Evolutionary conservation across 495 filamentous ascomycete genomes (phyloP).

Genomic region (Pyrenopolyporus hunteri): DNA sequence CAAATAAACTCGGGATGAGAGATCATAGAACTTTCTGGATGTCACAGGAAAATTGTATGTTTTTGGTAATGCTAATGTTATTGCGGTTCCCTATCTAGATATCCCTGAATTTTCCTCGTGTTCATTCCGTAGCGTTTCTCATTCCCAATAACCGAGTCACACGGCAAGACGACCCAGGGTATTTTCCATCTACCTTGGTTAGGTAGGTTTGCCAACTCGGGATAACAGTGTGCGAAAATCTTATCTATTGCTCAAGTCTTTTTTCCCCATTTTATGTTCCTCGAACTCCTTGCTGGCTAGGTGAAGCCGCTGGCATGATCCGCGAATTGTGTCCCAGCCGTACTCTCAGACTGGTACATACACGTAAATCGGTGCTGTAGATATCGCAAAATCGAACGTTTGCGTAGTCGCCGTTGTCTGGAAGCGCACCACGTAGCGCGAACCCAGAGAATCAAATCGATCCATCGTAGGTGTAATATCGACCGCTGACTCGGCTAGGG

Average conservation of each 20-base stretch:
- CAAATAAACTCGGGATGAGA: no score
- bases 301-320: conserved; percentile 8
- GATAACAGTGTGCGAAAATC: not conserved
- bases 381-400: conserved; percentile 42
- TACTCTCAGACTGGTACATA: conserved; percentile 25
- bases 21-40: no score
- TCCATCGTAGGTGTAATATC: conserved; percentile 41
- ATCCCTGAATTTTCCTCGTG: no score
- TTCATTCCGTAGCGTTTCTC: no score
- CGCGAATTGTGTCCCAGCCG: conserved; percentile 8
- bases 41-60: no score
- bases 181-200: no score
- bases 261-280: conserved; percentile 18
- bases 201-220: not conserved
- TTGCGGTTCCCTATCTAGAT: no score
- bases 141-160: no score
- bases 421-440: conserved; percentile 42
- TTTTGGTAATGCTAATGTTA: no score
- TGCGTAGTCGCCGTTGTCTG: conserved; percentile 38
- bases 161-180: no score
- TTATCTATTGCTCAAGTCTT: not conserved
- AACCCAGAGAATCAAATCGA: conserved; percentile 43
- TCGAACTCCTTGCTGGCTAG: conserved; percentile 16
- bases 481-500: conserved; percentile 34
- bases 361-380: conserved; percentile 34